Evolutionary conservation across 2,329 filamentous ascomycete species (phyloP), one percentile per base, ranked within the genome.

Genomic region (Meredithiella fracta): DNA sequence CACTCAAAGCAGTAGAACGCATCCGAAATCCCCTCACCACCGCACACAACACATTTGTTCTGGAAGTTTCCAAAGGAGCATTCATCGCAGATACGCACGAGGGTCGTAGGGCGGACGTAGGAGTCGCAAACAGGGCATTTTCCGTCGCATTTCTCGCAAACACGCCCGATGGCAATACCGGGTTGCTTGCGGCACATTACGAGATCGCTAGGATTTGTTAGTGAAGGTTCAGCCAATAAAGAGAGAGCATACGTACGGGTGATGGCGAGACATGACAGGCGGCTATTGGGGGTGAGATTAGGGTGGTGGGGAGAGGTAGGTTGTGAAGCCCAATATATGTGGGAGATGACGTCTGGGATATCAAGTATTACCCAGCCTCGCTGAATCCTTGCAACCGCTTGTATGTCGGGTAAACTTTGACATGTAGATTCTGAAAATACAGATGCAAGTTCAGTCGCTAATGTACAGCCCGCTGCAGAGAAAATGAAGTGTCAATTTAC

Each of bases 1-100:
- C 92, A 98, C 72, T 98, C 92, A 67, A 97, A 97, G 75, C 92
- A 98, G 74, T 98, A 98, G 70, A 97, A 97, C 52, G 92, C 92
- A 68, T 98, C 92, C 34, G 86, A 92, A 68, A 98, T 98, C 29
- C 92, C 92, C 72, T 97, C 92, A 64, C 92, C 92, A 68, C 92
- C 92, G 71, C 92, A 98, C 47, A 98, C 92, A 63, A 98, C 89
- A 68, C 92, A 98, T 71, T 98, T 98, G 75, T 98, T 98, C 73
- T 97, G 92, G 75, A 96, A 98, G 77, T 98, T 98, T 67, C 92
- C 92, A 69, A 98, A 98, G 68, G 86, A 90, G 77, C 92, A 98
- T 73, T 98, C 92, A 74, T 98, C 92, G 76, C 92, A 98, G 73
- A 98, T 97, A 66, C 91, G 88, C 59, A 94, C 92, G 57, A 97